Conservation (phyloP, 495 filamentous ascomycete species). For the Aspergillus campestris region DNA sequence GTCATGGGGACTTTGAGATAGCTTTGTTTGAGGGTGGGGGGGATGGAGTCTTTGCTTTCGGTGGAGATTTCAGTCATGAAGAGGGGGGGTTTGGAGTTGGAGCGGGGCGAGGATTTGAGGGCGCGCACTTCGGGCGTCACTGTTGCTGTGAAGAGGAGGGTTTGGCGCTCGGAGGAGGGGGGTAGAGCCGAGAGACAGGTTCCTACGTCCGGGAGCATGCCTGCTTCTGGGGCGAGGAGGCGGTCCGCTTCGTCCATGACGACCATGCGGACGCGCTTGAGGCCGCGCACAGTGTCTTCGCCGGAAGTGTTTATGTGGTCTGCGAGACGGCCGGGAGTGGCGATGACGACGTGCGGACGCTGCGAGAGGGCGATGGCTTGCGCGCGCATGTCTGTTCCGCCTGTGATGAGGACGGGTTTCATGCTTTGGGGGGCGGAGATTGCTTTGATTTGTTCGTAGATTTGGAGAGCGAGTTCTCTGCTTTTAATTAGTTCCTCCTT, state of each 20-base stretch:
- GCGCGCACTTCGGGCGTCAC: constrained; percentile 87
- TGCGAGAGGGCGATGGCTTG: constrained; percentile 77
- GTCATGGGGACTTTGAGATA: constrained; percentile 82
- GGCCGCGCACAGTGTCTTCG: constrained; percentile 73
- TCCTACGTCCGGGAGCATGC: constrained; percentile 91
- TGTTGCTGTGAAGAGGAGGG: constrained; percentile 93
- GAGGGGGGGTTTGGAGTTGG: constrained; percentile 59
- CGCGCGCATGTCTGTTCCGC: constrained; percentile 82
- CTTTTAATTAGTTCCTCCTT: neutral
- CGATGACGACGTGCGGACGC: constrained; percentile 85
- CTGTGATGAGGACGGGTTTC: constrained; percentile 79
- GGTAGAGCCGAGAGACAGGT: constrained; percentile 77
- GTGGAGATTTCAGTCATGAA: constrained; percentile 85
- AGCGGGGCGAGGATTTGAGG: constrained; percentile 64
- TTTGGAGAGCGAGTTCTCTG: constrained; percentile 89
- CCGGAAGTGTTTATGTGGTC: constrained; percentile 90
- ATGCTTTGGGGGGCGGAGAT: constrained; percentile 78
- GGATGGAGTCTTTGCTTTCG: constrained; percentile 56
- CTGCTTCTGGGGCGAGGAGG: constrained; percentile 63
- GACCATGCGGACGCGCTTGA: constrained; percentile 70
- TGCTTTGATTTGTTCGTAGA: constrained; percentile 89
- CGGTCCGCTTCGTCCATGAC: constrained; percentile 97
- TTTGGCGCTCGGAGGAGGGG: constrained; percentile 64
- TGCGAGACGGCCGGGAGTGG: constrained; percentile 87
- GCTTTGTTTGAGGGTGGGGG: constrained; percentile 69